Conservation (phyloP, 148 eudicot species). For the Rhododendron ferrugineum region DNA sequence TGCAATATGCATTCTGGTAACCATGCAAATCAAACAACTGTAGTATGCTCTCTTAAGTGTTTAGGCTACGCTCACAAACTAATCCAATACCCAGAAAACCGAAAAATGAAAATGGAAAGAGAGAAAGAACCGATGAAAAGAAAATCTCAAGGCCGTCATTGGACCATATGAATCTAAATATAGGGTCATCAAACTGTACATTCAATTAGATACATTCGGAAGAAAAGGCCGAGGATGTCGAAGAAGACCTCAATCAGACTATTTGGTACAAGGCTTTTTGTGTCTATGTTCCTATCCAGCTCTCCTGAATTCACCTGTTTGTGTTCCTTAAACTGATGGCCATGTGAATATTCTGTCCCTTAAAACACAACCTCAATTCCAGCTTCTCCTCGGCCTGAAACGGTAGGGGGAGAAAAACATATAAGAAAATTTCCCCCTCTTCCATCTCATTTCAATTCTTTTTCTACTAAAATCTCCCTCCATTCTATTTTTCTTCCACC, state of each 20-base stretch:
- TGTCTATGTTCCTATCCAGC: background rate
- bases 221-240: background rate
- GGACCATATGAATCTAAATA: background rate
- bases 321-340: conserved; percentile 11
- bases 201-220: background rate
- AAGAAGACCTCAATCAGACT: conserved; percentile 11
- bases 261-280: conserved; percentile 5
- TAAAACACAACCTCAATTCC: conserved; percentile 46
- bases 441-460: background rate
- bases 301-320: conserved; percentile 1
- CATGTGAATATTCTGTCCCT: conserved; percentile 9
- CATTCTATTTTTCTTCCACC: background rate
- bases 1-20: background rate
- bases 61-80: background rate
- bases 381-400: conserved; percentile 83
- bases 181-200: conserved; percentile 12
- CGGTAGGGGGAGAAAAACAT: conserved; percentile 19
- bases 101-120: background rate
- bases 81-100: background rate
- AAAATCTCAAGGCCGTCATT: background rate
- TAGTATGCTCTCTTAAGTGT: background rate
- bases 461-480: background rate
- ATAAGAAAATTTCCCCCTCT: conserved; percentile 7
- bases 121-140: background rate
- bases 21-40: background rate